These are phyloP conservation scores for Trametes meyenii DNA, from an alignment of 768 basidiomycete species.

Conservation along the genomic window DNA sequence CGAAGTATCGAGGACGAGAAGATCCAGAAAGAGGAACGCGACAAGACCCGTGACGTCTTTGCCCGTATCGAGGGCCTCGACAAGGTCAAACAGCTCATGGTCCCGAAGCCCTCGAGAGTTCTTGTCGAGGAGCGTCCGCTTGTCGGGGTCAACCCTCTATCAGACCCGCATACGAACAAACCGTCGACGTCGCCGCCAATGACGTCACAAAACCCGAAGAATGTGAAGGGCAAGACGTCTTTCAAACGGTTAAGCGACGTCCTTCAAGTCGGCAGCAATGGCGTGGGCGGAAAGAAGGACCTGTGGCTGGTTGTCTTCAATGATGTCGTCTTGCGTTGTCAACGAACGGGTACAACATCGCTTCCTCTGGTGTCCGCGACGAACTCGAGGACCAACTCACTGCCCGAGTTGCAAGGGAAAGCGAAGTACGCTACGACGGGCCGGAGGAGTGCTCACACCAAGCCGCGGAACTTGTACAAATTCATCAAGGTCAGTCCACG, in stretches of 20 bases:
- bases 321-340: constrained; percentile 92
- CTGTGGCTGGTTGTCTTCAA: constrained; percentile 96
- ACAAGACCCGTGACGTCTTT: constrained; percentile 92
- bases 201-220: constrained; percentile 46
- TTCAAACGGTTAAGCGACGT: constrained; percentile 91
- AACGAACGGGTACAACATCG: constrained; percentile 86
- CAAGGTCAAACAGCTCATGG: constrained; percentile 87
- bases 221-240: constrained; percentile 79
- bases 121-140: constrained; percentile 80
- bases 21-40: constrained; percentile 93
- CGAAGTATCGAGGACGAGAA: constrained; percentile 98
- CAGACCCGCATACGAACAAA: constrained; percentile 15
- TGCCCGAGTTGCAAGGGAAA: constrained; percentile 84
- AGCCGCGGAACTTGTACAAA: constrained; percentile 90
- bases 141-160: constrained; percentile 33
- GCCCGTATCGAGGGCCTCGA: constrained; percentile 97
- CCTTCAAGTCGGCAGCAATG: constrained; percentile 55
- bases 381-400: constrained; percentile 69
- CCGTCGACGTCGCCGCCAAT: constrained; percentile 37
- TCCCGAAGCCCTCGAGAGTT: constrained; percentile 87
- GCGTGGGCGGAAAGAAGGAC: constrained; percentile 76
- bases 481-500: constrained; percentile 72
- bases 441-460: constrained; percentile 72
- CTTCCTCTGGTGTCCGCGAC: constrained; percentile 70
- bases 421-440: constrained; percentile 84